Percentiles rank a stretch among this genome's conserved stretches.
Conservation (phyloP, 306 rosid genomes). For the Bauhinia variegata region DNA sequence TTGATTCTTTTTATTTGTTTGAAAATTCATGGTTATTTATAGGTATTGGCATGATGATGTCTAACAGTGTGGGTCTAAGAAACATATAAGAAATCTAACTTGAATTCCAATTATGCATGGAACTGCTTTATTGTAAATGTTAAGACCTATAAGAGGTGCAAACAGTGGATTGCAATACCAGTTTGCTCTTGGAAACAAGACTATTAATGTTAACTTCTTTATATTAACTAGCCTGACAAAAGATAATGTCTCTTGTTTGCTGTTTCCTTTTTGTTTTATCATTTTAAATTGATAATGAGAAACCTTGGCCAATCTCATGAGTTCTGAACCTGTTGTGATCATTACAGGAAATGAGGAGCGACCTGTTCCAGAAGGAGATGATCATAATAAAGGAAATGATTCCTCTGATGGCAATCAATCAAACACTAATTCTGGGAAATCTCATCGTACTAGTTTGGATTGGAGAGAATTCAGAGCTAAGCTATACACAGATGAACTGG, state of each 20-base stretch:
- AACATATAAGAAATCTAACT: too few species aligned
- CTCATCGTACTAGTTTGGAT: constrained; percentile 55
- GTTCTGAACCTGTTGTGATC: constrained; percentile 28
- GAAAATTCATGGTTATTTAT: too few species aligned
- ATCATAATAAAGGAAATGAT: constrained; percentile 45
- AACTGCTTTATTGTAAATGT: not conserved
- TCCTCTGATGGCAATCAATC: constrained; percentile 60
- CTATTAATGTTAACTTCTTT: not conserved
- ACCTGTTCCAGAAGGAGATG: constrained; percentile 81
- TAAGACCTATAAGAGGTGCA: not conserved
- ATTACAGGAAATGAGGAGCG: constrained; percentile 74
- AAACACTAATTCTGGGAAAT: constrained; percentile 53
- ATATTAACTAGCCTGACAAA: not conserved
- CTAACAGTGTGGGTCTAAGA: too few species aligned
- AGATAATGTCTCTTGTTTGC: not conserved
- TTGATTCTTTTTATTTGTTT: too few species aligned
- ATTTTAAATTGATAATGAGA: constrained; percentile 2
- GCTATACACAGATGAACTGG: constrained; percentile 80
- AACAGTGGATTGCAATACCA: not conserved
- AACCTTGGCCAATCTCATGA: too few species aligned
- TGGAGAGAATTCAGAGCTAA: constrained; percentile 99
- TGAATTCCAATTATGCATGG: not conserved
- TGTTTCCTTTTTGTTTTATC: constrained; percentile 18
- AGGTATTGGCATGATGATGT: too few species aligned
- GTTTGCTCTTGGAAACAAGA: not conserved